Evolutionary conservation across 192 early-diverging fungal species (phyloP), one percentile per base, ranked within the genome.

Genomic region (Backusella luteola): DNA sequence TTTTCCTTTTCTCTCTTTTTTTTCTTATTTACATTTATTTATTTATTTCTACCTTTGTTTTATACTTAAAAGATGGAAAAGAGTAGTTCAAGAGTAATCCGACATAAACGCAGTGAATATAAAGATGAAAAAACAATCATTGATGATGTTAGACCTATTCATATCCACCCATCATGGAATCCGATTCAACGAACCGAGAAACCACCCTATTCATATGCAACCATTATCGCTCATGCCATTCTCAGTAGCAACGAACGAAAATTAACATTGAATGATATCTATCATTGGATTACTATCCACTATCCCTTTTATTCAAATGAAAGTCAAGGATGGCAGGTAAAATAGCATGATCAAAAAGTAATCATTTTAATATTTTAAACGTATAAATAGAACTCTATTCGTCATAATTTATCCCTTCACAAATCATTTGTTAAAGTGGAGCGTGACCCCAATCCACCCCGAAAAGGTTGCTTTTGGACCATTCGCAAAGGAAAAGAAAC

Each of bases 331-430:
- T 97, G 96, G 96, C 93, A 91, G 91, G 92, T 90, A 84, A 80
- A 49, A 42, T 21, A 19, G n/a, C 21, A 59, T 59, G 74, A 36
- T 66, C 49, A 12, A 72, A 32, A 32, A 32, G 29, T 72, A 71
- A 38, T 46, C 38, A 70, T 70, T 41, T 5, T 26, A 23, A 12
- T 36, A 23, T 15, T 39, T 12, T 32, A 32, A 29, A 80, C 15
- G 74, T 80, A 76, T 34, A 85, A 84, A 85, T 80, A 95, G 89
- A 97, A 96, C 83, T 96, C 95, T 5, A 91, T 97, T 67, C 86
- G 96, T 11, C 95, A 97, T 79, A 95, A 95, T 76, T 85, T 97
- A 26, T 94, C 93, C 12, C 87, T 96, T 19, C 96, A 96, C 78
- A 90, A 90, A 72, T 87, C 85, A 23, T 97, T 97, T 75, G 82